phyloP scores from a whole-genome alignment of 31 red algal species.

The Bonnemaisonia californica region DNA sequence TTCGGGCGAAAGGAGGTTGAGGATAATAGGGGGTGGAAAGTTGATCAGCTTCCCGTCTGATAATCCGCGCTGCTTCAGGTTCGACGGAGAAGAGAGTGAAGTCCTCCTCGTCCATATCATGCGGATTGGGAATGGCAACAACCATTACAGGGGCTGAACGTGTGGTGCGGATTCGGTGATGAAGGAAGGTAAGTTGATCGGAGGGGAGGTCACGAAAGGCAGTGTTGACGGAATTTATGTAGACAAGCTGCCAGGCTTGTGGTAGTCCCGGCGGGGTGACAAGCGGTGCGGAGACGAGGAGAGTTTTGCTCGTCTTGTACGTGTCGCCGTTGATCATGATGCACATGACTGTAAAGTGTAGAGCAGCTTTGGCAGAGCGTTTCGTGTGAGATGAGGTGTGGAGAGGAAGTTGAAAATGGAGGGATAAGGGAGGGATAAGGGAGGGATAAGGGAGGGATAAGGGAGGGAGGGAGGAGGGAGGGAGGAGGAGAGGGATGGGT shows the following conservation, averaged over 20 bases:
- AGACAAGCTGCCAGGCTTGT: constrained; percentile 34
- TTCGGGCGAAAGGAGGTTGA: neutral
- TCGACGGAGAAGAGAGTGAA: constrained; percentile 16
- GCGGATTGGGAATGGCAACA: constrained; percentile 36
- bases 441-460: too few relatives aligned
- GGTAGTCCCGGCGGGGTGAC: constrained; percentile 12
- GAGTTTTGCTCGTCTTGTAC: neutral
- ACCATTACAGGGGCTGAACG: too few relatives aligned
- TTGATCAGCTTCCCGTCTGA: neutral
- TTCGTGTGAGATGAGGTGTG: too few relatives aligned
- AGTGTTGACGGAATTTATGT: constrained; percentile 27
- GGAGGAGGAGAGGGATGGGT: too few relatives aligned
- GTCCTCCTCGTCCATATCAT: constrained; percentile 14
- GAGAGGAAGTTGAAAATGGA: too few relatives aligned
- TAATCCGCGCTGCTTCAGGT: neutral
- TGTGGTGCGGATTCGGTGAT: too few relatives aligned
- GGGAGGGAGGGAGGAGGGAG: too few relatives aligned
- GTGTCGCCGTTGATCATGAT: constrained; percentile 18
- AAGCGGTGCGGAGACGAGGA: constrained; percentile 12
- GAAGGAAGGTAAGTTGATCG: too few relatives aligned
- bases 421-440: too few relatives aligned
- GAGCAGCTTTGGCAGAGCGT: too few relatives aligned
- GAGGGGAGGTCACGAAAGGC: too few relatives aligned
- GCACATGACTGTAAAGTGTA: too few relatives aligned
- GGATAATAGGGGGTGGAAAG: neutral